Percentiles rank a stretch among this genome's conserved stretches.
Evolutionary conservation across 1,284 basidiomycete species (phyloP).

Genomic region (Dichomitus squalens): DNA sequence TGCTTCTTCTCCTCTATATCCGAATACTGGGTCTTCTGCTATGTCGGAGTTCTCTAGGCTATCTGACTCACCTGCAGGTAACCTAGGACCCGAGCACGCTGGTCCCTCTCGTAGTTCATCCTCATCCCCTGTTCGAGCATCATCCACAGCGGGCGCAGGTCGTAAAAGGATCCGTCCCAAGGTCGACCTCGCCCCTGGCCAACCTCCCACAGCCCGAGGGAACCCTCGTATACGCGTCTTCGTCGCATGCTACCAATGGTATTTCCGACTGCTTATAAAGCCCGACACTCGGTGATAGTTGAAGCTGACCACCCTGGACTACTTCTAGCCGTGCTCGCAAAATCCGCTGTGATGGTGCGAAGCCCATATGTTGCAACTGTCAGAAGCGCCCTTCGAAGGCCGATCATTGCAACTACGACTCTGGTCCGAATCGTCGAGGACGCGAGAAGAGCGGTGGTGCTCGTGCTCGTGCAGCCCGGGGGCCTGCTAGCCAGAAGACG

Average conservation of each 20-base stretch:
- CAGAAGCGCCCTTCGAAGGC: slow-evolving; percentile 43
- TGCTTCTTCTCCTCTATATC: background rate
- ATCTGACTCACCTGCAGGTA: background rate
- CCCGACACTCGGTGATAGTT: background rate
- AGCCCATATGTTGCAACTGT: slow-evolving; percentile 73
- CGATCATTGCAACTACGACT: slow-evolving; percentile 51
- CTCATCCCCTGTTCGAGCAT: slow-evolving; percentile 1
- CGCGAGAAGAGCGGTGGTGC: slow-evolving; percentile 69
- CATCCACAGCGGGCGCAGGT: background rate
- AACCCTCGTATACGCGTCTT: slow-evolving; percentile 22
- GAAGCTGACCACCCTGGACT: background rate
- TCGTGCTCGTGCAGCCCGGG: slow-evolving; percentile 49
- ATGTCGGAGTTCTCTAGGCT: background rate
- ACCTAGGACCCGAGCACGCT: background rate
- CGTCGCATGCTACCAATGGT: slow-evolving; percentile 23
- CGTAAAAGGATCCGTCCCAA: slow-evolving; percentile 40
- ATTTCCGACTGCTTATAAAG: slow-evolving; percentile 21
- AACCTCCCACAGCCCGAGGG: slow-evolving; percentile 20
- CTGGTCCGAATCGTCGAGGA: slow-evolving; percentile 70
- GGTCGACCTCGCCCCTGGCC: slow-evolving; percentile 41
- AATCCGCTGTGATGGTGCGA: slow-evolving; percentile 77
- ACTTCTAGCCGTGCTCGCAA: slow-evolving; percentile 64
- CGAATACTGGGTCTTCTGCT: background rate
- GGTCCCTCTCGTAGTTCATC: background rate
- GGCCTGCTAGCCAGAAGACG: background rate